Evolutionary conservation across 495 filamentous ascomycete genomes (phyloP).

Genomic region (Opeltia flavorubescens): DNA sequence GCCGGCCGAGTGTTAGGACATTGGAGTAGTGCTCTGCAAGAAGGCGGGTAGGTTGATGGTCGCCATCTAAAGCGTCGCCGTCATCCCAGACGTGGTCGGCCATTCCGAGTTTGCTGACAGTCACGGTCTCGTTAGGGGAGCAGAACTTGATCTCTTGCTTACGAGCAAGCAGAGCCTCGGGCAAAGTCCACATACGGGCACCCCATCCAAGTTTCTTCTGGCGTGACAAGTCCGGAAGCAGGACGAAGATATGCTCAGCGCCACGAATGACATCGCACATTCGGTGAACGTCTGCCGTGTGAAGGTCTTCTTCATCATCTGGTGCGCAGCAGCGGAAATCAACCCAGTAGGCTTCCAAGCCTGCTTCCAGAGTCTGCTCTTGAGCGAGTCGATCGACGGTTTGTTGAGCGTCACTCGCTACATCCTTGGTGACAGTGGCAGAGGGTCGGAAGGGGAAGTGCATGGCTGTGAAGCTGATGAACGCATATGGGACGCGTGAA

Average conservation of each 20-base stretch:
- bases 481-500: neutral
- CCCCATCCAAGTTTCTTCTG: neutral
- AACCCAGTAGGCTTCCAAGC: neutral
- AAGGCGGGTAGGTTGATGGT: conserved; percentile 8
- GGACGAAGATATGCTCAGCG: neutral
- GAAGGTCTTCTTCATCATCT: neutral
- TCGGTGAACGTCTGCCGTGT: neutral
- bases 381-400: neutral
- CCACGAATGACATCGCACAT: neutral
- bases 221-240: neutral
- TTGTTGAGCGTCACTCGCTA: neutral
- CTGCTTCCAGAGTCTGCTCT: neutral
- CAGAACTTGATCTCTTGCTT: neutral
- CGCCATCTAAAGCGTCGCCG: neutral
- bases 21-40: conserved; percentile 25
- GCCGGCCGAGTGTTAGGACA: conserved; percentile 19
- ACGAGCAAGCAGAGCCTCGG: neutral
- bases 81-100: conserved; percentile 9
- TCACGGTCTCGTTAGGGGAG: neutral
- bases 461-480: neutral
- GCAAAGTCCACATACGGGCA: neutral
- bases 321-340: neutral
- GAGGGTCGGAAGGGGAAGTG: neutral
- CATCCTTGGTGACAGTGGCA: neutral
- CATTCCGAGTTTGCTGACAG: neutral